Base-by-base conservation (phyloP, 176 grass and related monocot species). In the Hordeum marinum region DNA sequence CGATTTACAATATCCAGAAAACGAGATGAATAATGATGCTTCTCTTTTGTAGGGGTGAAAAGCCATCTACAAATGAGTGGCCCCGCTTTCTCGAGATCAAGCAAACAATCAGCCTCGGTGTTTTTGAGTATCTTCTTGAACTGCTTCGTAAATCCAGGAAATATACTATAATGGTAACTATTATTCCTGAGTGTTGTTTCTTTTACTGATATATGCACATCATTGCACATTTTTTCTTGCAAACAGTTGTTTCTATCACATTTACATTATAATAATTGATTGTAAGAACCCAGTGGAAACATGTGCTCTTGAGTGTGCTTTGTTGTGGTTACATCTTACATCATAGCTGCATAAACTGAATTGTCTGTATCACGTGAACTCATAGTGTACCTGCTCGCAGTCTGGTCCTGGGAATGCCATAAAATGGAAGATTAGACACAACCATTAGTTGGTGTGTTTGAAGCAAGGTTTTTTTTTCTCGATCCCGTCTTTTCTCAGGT, bases 61-160 rank as follows among this genome's bases (percentile, higher is more conserved):
- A 90, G 85, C 80, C 89, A 84, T 90, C 88, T 37, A 90, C 89
- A 85, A 92, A 90, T 63, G 87, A 93, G 58, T 98, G 95, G 89
- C 39, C 54, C 31, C 76, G 45, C 85, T 80, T 87, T 87, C 81
- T 95, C 84, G 89, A 98, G 80, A 90, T 98, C 75, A 98, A 93
- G 71, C 89, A 91, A 84, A 91, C 72, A 88, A 89, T 98, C 32
- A 91, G 45, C n/a, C 61, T 98, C 57, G 79, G 71, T 72, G 87
- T 46, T 54, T 88, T 98, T 80, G 61, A 94, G 75, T 87, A 93
- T 48, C 95, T 95, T 66, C 91, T 95, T 29, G 86, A 87, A 77
- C 88, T 95, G 18, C 85, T 95, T 70, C 91, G 92, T 69, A 66
- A 90, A 35, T 93, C 92, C 76, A 84, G 80, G 55, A 91, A 89